Evolutionary conservation across 1,284 basidiomycete species (phyloP), one percentile per base, ranked within the genome.

Genomic region (Termitomyces sp.): DNA sequence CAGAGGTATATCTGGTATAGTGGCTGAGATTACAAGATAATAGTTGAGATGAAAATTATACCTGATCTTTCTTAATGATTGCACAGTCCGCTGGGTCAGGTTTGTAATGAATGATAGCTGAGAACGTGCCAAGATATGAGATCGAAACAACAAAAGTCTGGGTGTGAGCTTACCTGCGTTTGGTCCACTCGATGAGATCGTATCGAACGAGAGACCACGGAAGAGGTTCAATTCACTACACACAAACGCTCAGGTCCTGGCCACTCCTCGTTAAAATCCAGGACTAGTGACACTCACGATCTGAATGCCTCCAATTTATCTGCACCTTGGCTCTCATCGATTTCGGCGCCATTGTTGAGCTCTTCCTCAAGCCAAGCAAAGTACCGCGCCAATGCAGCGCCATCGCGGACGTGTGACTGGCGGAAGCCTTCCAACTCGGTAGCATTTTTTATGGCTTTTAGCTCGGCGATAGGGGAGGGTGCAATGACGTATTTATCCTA

Each of bases 331-430:
- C 84, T 87, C 70, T 99, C 96, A 47, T 81, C 87, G 58, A 96
- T 65, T 60, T 79, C 77, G n/a, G 75, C 77, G 0, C 84, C 88
- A 1, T 76, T 73, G 1, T 78, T 69, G 13, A 98, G 75, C 61
- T 86, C 81, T 61, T 93, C 90, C 69, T 98, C 94, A 2, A 99
- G 77, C 95, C 96, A 99, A 0, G 94, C 82, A 67, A 98, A 98
- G 72, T 96, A 98, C 10, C 86, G 81, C 7, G 80, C 83, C 41
- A 98, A 77, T 0, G 96, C 96, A 1, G 82, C 86, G 2, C 96
- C 95, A 68, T 99, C 96, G 9, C 94, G 82, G 45, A 97, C 84
- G 67, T 99, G 94, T 53, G 80, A 83, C 63, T 90, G 84, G 34
- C 95, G 80, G 78, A 98, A 98, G 0, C 96, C 96, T 66, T 90